Conservation (phyloP, 345 rosid species). For the Geranium brycei region DNA sequence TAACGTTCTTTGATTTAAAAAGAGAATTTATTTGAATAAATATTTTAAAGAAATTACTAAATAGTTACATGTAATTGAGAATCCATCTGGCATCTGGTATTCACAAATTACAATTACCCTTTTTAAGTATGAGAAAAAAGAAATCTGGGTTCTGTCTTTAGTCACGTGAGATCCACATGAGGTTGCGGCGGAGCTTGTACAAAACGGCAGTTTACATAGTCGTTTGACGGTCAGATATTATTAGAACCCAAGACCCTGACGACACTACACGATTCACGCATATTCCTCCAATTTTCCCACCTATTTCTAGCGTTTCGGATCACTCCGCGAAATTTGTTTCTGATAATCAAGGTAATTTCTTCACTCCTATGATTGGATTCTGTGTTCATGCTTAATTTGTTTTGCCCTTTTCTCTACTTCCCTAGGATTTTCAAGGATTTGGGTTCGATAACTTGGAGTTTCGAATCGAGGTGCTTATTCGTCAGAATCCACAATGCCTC, state of each 20-base stretch:
- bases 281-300: neutral
- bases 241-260: neutral
- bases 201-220: too few species aligned
- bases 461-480: neutral
- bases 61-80: too few species aligned
- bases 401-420: neutral
- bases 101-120: too few species aligned
- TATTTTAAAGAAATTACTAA: too few species aligned
- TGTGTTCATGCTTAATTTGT: too few species aligned
- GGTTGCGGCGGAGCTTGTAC: neutral
- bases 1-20: too few species aligned
- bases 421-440: neutral
- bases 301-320: neutral
- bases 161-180: neutral
- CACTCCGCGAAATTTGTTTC: neutral
- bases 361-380: neutral
- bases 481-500: conserved; percentile 34
- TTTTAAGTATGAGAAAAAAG: too few species aligned
- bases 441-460: neutral
- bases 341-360: neutral
- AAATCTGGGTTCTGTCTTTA: neutral
- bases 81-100: too few species aligned
- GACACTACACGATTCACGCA: neutral
- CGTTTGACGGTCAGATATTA: neutral
- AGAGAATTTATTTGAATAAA: too few species aligned